These are phyloP conservation scores for Chlorociboria aeruginascens DNA, from an alignment of 495 filamentous ascomycete species.

Conservation along the genomic window DNA sequence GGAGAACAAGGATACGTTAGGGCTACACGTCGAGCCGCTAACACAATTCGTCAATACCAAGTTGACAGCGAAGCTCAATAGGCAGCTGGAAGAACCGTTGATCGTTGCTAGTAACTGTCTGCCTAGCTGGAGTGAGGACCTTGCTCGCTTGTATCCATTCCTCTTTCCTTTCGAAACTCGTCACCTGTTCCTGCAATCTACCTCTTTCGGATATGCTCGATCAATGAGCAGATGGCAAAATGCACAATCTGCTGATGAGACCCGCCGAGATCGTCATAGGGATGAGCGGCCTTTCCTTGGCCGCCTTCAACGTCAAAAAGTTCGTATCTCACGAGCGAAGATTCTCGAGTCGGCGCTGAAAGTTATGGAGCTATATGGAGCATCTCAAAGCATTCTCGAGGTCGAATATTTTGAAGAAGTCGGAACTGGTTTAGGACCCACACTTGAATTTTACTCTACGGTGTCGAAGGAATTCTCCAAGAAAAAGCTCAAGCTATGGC, in stretches of 20 bases:
- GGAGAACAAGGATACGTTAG: constrained; percentile 62
- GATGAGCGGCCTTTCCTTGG: constrained; percentile 92
- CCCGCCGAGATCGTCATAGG: constrained; percentile 65
- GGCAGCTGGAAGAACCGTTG: constrained; percentile 93
- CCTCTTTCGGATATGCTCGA: constrained; percentile 93
- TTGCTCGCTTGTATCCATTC: constrained; percentile 94
- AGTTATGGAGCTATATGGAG: constrained; percentile 99
- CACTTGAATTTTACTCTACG: constrained; percentile 95
- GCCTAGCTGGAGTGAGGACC: constrained; percentile 91
- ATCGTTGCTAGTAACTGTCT: constrained; percentile 97
- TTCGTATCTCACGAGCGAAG: constrained; percentile 82
- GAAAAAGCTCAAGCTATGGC: constrained; percentile 93
- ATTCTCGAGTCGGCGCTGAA: constrained; percentile 96
- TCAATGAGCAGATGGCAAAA: constrained; percentile 98
- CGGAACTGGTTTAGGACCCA: constrained; percentile 90
- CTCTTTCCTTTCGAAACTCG: constrained; percentile 98
- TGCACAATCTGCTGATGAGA: constrained; percentile 67
- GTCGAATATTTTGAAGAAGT: constrained; percentile 99
- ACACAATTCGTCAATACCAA: constrained; percentile 99
- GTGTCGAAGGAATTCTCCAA: constrained; percentile 96
- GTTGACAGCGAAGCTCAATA: constrained; percentile 95
- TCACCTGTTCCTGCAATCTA: constrained; percentile 94
- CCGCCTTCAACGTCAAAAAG: constrained; percentile 89
- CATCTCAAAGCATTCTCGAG: constrained; percentile 87
- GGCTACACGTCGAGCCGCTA: constrained; percentile 66